These are phyloP conservation scores for Dryas octopetala DNA, from an alignment of 306 rosid genomes.

Conservation along the genomic window DNA sequence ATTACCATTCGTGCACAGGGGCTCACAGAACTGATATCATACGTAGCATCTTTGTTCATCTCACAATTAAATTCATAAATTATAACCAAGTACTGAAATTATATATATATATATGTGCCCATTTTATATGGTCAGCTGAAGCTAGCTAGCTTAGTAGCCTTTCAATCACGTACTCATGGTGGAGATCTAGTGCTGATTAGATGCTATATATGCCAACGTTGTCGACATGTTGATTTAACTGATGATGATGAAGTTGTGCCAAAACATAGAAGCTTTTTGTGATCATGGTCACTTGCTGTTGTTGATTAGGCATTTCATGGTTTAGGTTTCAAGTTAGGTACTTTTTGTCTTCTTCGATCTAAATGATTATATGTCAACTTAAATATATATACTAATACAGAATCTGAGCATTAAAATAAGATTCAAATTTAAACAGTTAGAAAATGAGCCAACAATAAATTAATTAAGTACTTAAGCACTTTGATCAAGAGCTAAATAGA, in stretches of 20 bases:
- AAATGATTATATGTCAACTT: neutral
- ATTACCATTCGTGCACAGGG: conserved; percentile 11
- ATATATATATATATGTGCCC: neutral
- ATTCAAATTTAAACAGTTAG: too few relatives aligned
- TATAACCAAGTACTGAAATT: neutral
- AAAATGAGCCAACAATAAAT: too few relatives aligned
- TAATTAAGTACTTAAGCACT: too few relatives aligned
- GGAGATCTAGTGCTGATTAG: too few relatives aligned
- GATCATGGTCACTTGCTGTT: neutral
- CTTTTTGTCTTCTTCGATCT: neutral
- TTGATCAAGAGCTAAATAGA: too few relatives aligned
- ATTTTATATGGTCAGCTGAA: neutral
- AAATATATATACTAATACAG: too few relatives aligned
- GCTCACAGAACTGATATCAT: conserved; percentile 23
- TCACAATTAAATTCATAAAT: conserved; percentile 9
- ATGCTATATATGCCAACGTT: neutral
- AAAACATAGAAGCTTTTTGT: neutral
- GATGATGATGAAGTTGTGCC: neutral
- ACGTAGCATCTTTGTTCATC: conserved; percentile 49
- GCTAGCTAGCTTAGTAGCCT: too few relatives aligned
- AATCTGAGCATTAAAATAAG: too few relatives aligned
- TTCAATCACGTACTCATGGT: too few relatives aligned
- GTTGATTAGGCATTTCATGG: conserved; percentile 5
- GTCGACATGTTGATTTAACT: neutral
- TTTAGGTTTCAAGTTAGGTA: neutral